Evolutionary conservation across 176 grass and related monocot species (phyloP), one percentile per base, ranked within the genome.

Genomic region (Carex myosuroides): DNA sequence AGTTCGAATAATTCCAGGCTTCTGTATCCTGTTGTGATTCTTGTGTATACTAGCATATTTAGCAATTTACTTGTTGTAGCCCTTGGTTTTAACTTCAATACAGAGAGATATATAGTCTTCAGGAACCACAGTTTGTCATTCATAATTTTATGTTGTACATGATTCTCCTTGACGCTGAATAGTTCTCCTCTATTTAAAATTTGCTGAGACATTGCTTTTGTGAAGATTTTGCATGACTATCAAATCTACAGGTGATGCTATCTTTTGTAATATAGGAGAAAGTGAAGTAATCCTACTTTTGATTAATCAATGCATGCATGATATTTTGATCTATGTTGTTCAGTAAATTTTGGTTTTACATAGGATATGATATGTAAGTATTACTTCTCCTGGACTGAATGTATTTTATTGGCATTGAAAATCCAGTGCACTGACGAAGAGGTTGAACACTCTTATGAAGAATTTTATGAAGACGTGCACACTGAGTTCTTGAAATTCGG

Each of bases 391-490:
- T 66, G 50, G 46, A 37, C 73, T 94, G 79, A 92, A 72, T 69
- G 39, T 9, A 68, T 71, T 83, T 85, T 55, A 69, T 86, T 81
- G 73, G 86, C 79, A 87, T 82, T 65, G 79, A 63, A 83, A 66
- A 74, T 85, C 29, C 92, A 98, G 96, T 99, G 80, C 74, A 95
- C 93, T 56, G 96, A 99, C 83, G 96, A 99, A 90, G 93, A 98
- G 77, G 70, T 98, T 83, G 91, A 98, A 80, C 79, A 88, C 17
- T 90, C 83, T 75, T 98, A 98, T 87, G 93, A 98, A 93, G 93
- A 98, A 90, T 98, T 98, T 91, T 98, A 98, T 83, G 96, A 98
- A 71, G 96, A 98, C 48, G 96, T 98, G 71, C 96, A 98, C 79
- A 95, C 93, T 29, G 96, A 98, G 88, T 98, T 98, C 88, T 81